Evolutionary conservation across 768 basidiomycete species (phyloP).

Genomic region (Trametes punicea): DNA sequence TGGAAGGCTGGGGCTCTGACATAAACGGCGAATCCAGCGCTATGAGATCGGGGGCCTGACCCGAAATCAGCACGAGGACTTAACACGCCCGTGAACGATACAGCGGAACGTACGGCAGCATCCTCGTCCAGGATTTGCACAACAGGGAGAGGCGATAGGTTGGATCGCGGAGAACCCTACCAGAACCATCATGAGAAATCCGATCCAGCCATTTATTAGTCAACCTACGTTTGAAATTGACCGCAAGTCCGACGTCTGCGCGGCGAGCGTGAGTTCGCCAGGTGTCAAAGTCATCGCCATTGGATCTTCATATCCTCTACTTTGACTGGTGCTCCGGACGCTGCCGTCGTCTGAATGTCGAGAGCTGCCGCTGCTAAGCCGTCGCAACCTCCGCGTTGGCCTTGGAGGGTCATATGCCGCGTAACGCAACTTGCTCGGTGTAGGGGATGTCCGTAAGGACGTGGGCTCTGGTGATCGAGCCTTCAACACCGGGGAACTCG

Average conservation of each 20-base stretch:
- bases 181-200: not conserved
- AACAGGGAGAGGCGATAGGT: slow-evolving; percentile 10
- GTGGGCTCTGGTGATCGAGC: slow-evolving; percentile 18
- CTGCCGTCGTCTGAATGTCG: slow-evolving; percentile 35
- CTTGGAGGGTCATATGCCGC: slow-evolving; percentile 66
- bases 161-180: slow-evolving; percentile 13
- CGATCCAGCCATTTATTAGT: no score
- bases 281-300: slow-evolving; percentile 35
- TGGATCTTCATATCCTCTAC: slow-evolving; percentile 16
- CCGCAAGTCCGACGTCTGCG: slow-evolving; percentile 33
- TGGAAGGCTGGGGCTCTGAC: slow-evolving; percentile 36
- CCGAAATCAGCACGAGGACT: not conserved
- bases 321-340: slow-evolving; percentile 32
- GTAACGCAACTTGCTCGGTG: slow-evolving; percentile 59
- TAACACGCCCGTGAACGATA: no score
- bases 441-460: slow-evolving; percentile 26
- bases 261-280: slow-evolving; percentile 45
- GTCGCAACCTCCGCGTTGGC: slow-evolving; percentile 43
- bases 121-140: slow-evolving; percentile 21
- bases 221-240: slow-evolving; percentile 24
- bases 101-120: slow-evolving; percentile 12
- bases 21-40: slow-evolving; percentile 71
- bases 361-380: slow-evolving; percentile 36
- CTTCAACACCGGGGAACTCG: slow-evolving; percentile 10
- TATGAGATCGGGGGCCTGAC: slow-evolving; percentile 57